Percentiles rank a stretch among this genome's conserved stretches.
Evolutionary conservation across 768 basidiomycete genomes (phyloP).

Genomic region (Psilocybe tampanensis): DNA sequence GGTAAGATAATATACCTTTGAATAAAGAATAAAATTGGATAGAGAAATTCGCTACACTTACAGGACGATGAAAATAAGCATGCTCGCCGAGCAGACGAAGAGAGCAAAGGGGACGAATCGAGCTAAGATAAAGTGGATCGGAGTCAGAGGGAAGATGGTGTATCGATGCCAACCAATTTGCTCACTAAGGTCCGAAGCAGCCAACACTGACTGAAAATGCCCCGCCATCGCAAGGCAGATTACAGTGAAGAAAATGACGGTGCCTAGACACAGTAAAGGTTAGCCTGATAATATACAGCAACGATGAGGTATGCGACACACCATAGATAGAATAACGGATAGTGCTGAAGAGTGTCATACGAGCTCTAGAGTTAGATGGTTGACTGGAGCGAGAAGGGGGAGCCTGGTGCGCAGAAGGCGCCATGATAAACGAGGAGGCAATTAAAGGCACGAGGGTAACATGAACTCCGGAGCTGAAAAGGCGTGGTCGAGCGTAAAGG

Average conservation of each 20-base stretch:
- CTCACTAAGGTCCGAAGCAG: slow-evolving; percentile 82
- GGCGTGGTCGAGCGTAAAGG: slow-evolving; percentile 7
- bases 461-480: slow-evolving; percentile 23
- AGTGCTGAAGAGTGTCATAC: slow-evolving; percentile 77
- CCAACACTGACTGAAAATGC: slow-evolving; percentile 72
- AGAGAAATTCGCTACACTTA: too few relatives aligned
- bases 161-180: slow-evolving; percentile 1
- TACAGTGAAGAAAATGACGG: slow-evolving; percentile 72
- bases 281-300: slow-evolving; percentile 1
- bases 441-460: slow-evolving; percentile 49
- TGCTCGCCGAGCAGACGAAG: slow-evolving; percentile 73
- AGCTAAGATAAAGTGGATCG: slow-evolving; percentile 45
- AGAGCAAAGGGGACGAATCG: slow-evolving; percentile 87
- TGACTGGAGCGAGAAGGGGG: slow-evolving; percentile 29
- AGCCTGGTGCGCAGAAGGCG: slow-evolving; percentile 28
- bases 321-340: slow-evolving; percentile 70
- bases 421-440: slow-evolving; percentile 46
- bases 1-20: background rate
- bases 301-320: slow-evolving; percentile 32
- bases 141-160: slow-evolving; percentile 9
- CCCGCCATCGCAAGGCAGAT: slow-evolving; percentile 81
- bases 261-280: slow-evolving; percentile 39
- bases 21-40: slow-evolving; percentile 10
- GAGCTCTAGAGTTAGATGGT: slow-evolving; percentile 33
- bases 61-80: slow-evolving; percentile 71